Conservation (phyloP, 257 asterid genomes). For the Datura wrightii region DNA sequence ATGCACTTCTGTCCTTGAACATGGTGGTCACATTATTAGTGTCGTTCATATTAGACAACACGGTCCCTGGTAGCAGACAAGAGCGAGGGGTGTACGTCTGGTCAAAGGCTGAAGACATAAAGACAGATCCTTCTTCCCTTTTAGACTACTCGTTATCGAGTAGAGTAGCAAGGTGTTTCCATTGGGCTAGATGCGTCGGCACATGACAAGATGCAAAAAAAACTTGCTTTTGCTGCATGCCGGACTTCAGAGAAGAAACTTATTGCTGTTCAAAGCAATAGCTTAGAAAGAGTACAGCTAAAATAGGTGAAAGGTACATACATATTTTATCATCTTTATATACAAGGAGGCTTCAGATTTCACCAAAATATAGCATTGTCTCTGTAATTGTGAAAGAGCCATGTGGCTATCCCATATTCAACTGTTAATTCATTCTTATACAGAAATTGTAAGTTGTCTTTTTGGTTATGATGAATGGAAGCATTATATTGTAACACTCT, state of each 20-base stretch:
- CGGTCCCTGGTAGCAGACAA: slow-evolving; percentile 85
- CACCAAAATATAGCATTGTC: not conserved
- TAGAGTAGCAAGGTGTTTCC: slow-evolving; percentile 55
- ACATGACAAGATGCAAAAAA: slow-evolving; percentile 41
- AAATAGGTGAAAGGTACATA: slow-evolving; percentile 34
- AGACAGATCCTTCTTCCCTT: slow-evolving; percentile 61
- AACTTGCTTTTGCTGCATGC: not conserved
- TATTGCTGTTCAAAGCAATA: not conserved
- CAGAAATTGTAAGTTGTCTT: slow-evolving; percentile 6
- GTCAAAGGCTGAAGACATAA: slow-evolving; percentile 72
- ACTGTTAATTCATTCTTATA: slow-evolving; percentile 15
- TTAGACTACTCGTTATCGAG: slow-evolving; percentile 68
- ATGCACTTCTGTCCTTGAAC: slow-evolving; percentile 82
- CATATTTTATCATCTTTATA: slow-evolving; percentile 26
- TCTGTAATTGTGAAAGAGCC: slow-evolving; percentile 11
- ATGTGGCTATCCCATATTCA: slow-evolving; percentile 5
- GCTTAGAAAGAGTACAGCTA: slow-evolving; percentile 33
- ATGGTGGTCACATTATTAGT: slow-evolving; percentile 79
- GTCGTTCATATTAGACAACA: slow-evolving; percentile 81
- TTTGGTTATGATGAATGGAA: slow-evolving; percentile 4
- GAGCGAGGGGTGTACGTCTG: slow-evolving; percentile 89
- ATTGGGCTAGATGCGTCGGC: slow-evolving; percentile 83
- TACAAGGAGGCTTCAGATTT: not conserved
- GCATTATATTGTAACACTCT: not conserved
- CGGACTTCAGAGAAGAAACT: slow-evolving; percentile 18